Conservation (phyloP, 768 basidiomycete species). For the Trametopsis cervina region DNA sequence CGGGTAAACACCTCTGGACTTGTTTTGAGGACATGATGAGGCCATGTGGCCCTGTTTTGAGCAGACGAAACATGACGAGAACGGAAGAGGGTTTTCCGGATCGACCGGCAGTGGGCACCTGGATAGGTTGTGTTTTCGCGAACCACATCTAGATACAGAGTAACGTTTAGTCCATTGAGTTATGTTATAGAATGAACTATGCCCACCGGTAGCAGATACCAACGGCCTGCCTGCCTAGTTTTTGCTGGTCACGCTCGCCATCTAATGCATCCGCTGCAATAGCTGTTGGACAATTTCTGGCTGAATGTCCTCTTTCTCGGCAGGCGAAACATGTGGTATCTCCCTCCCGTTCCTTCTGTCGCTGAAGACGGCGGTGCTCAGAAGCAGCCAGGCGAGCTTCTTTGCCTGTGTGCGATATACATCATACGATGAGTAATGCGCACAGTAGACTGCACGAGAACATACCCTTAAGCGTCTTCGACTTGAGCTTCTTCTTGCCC, state of each 20-base stretch:
- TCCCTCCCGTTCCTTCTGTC: slow-evolving; percentile 48
- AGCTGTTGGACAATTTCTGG: slow-evolving; percentile 67
- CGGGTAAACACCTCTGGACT: slow-evolving; percentile 77
- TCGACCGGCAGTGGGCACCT: slow-evolving; percentile 63
- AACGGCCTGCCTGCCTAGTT: slow-evolving; percentile 58
- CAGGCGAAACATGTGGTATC: slow-evolving; percentile 82
- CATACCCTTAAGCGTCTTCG: slow-evolving; percentile 12
- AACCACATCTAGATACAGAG: slow-evolving; percentile 60
- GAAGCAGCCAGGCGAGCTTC: slow-evolving; percentile 27
- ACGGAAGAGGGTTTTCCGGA: slow-evolving; percentile 65
- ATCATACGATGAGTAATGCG: neutral
- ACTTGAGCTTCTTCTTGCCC: slow-evolving; percentile 23
- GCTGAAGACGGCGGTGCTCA: slow-evolving; percentile 59
- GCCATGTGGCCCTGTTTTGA: slow-evolving; percentile 79
- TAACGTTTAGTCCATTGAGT: neutral
- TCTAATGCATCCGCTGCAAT: slow-evolving; percentile 21
- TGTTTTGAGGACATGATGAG: slow-evolving; percentile 75
- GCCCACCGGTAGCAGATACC: slow-evolving; percentile 41
- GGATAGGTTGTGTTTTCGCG: slow-evolving; percentile 70
- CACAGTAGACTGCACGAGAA: neutral
- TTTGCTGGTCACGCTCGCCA: slow-evolving; percentile 14
- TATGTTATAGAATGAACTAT: neutral
- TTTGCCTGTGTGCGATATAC: slow-evolving; percentile 8
- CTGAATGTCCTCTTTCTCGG: slow-evolving; percentile 75
- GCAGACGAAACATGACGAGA: slow-evolving; percentile 91